These are phyloP conservation scores for Picea abies DNA, from an alignment of 83 land plant genomes.

Conservation along the genomic window DNA sequence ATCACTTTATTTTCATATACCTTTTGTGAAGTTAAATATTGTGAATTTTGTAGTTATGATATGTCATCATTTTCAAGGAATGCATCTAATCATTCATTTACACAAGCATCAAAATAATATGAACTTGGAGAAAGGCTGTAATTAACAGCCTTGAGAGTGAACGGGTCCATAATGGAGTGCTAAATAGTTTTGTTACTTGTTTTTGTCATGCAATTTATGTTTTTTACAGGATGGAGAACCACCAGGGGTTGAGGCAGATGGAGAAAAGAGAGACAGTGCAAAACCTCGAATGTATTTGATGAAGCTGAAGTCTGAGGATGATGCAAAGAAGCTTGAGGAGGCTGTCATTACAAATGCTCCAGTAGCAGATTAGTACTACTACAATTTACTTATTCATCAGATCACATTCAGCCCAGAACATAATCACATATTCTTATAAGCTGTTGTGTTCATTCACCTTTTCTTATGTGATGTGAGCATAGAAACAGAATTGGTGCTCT, in stretches of 20 bases:
- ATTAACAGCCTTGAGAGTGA: not conserved
- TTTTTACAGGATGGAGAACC: not conserved
- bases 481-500: not conserved
- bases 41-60: not conserved
- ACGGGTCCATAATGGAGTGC: not conserved
- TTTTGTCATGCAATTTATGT: not conserved
- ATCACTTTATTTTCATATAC: not conserved
- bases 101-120: not conserved
- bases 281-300: constrained; percentile 5
- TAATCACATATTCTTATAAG: not conserved
- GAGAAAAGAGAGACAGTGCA: constrained; percentile 7
- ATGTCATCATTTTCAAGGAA: not conserved
- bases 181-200: not conserved
- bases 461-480: not conserved
- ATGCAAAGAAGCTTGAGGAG: constrained; percentile 13
- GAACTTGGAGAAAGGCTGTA: not conserved
- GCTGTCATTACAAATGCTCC: constrained; percentile 14
- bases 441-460: not conserved
- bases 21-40: not conserved
- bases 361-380: not conserved
- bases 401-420: not conserved
- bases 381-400: not conserved
- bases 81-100: not conserved
- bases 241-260: not conserved
- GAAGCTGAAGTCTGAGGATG: constrained; percentile 1